Percentiles rank a stretch among this genome's conserved stretches.
phyloP scores from a whole-genome alignment of 331 rosid genomes.

The Telfairia occidentalis region DNA sequence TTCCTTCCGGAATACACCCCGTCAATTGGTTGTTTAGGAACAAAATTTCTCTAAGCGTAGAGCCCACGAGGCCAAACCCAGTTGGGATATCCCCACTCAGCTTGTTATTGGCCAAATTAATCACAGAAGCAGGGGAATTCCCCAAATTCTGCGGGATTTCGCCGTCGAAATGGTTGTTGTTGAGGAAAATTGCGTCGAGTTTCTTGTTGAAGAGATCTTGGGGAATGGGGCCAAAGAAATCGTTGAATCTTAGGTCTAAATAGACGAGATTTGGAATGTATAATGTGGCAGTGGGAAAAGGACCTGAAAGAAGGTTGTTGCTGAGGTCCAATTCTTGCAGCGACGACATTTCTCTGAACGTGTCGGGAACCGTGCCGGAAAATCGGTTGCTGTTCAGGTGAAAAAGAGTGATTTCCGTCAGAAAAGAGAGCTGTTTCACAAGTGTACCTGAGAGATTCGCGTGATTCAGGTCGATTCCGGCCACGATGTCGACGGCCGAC shows the following conservation, averaged over 20 bases:
- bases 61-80: slow-evolving; percentile 55
- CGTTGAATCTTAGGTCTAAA: slow-evolving; percentile 57
- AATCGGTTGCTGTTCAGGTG: slow-evolving; percentile 45
- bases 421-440: slow-evolving; percentile 31
- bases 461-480: slow-evolving; percentile 46
- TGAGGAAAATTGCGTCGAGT: slow-evolving; percentile 56
- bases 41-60: slow-evolving; percentile 66
- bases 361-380: slow-evolving; percentile 34
- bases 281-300: slow-evolving; percentile 47
- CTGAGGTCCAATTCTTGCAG: slow-evolving; percentile 40
- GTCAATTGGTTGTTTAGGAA: slow-evolving; percentile 72
- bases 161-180: slow-evolving; percentile 57
- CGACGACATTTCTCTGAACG: slow-evolving; percentile 15
- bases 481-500: slow-evolving; percentile 19
- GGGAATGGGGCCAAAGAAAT: slow-evolving; percentile 39
- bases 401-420: slow-evolving; percentile 36
- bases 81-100: slow-evolving; percentile 58
- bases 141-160: slow-evolving; percentile 55
- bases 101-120: slow-evolving; percentile 70
- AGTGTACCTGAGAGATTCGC: slow-evolving; percentile 37
- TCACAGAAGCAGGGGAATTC: slow-evolving; percentile 78
- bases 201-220: slow-evolving; percentile 44
- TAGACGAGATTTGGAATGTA: slow-evolving; percentile 57
- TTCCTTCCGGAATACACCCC: slow-evolving; percentile 91
- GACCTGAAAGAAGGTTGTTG: slow-evolving; percentile 55